Evolutionary conservation across 164 flowering plant genomes (phyloP).

Genomic region (Stephania cephalantha): DNA sequence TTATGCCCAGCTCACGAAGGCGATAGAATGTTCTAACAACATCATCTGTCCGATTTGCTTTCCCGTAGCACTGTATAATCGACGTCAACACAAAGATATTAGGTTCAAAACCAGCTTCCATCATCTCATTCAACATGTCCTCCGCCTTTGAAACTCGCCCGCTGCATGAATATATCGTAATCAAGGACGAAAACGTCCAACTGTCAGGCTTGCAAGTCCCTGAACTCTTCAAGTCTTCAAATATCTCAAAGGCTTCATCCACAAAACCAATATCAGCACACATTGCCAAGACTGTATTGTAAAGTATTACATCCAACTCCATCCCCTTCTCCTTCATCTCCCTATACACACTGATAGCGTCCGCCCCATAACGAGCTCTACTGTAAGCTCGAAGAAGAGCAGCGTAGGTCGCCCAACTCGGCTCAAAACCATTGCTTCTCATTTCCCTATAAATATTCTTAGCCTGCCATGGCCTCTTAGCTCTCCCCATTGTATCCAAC

Average conservation of each 20-base stretch:
- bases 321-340: constrained; percentile 84
- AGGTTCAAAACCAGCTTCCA: constrained; percentile 76
- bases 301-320: constrained; percentile 49
- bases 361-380: constrained; percentile 66
- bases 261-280: constrained; percentile 76
- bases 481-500: constrained; percentile 90
- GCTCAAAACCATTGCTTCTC: constrained; percentile 42
- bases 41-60: constrained; percentile 66
- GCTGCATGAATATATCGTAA: constrained; percentile 68
- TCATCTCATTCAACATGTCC: constrained; percentile 56
- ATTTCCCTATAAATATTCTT: constrained; percentile 61
- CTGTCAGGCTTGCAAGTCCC: constrained; percentile 58
- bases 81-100: constrained; percentile 73
- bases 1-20: constrained; percentile 44
- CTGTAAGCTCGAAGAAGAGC: constrained; percentile 63
- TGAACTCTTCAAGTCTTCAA: constrained; percentile 66
- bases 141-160: constrained; percentile 79
- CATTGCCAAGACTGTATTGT: constrained; percentile 69
- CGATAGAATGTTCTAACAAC: constrained; percentile 61
- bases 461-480: constrained; percentile 85
- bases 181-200: constrained; percentile 79
- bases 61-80: constrained; percentile 85
- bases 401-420: constrained; percentile 65
- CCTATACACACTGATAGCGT: constrained; percentile 58
- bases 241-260: constrained; percentile 67